phyloP scores from a whole-genome alignment of 805 yeast genomes.

The Saccharomycopsis sp. region DNA sequence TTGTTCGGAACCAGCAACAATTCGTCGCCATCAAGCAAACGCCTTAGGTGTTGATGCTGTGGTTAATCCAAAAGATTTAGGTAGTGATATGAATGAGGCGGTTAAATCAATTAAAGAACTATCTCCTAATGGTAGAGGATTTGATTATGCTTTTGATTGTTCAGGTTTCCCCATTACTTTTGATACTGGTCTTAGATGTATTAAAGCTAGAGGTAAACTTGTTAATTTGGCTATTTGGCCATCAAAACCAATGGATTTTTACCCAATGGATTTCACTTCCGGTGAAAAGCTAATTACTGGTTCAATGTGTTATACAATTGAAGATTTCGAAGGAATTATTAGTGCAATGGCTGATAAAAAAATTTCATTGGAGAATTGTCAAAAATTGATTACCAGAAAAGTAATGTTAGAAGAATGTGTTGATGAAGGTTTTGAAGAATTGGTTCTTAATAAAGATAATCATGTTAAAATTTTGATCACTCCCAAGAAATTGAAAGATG shows the following conservation, averaged over 20 bases:
- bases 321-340: constrained; percentile 35
- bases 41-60: constrained; percentile 32
- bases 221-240: constrained; percentile 43
- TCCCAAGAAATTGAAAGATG: constrained; percentile 20
- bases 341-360: constrained; percentile 29
- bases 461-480: constrained; percentile 36
- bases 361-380: constrained; percentile 28
- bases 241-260: constrained; percentile 32
- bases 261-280: constrained; percentile 35
- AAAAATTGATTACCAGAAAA: constrained; percentile 30
- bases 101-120: constrained; percentile 26
- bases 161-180: constrained; percentile 41
- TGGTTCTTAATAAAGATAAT: constrained; percentile 32
- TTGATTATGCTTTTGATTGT: constrained; percentile 42
- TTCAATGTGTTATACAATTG: constrained; percentile 33
- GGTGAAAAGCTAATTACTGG: constrained; percentile 36
- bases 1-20: constrained; percentile 49
- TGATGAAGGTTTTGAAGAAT: constrained; percentile 32
- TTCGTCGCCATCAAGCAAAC: constrained; percentile 52
- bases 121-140: constrained; percentile 34
- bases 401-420: constrained; percentile 31
- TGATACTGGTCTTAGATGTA: constrained; percentile 29
- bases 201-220: constrained; percentile 34
- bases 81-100: constrained; percentile 23
- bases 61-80: constrained; percentile 31